Base-by-base conservation (phyloP, 2,329 filamentous ascomycete species). In the Arthrobotrys conoides region DNA sequence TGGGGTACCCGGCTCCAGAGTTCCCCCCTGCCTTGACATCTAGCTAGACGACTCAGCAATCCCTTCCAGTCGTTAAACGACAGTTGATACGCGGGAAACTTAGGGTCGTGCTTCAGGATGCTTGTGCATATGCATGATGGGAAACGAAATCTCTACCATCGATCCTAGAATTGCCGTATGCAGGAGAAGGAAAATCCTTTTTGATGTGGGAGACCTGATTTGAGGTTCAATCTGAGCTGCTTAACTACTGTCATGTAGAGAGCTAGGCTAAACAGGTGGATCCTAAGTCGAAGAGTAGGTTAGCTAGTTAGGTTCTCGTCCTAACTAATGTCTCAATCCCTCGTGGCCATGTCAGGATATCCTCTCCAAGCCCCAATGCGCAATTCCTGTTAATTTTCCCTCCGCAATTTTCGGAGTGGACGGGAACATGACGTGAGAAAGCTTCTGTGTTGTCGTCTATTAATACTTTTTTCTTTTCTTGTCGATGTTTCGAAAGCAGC, bases 291-390 rank as follows among this genome's bases (percentile, higher is more conserved):
- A 72, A 41, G 9, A 48, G 41, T 53, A 49, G 27, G 27, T 30
- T 30, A 30, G 3, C 6, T 30, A 30, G 27, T 6, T 30, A 3
- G 24, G 41, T 27, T 14, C 46, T 22, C 18, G 66, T 70, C 20
- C 33, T 65, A 59, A 64, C 57, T 18, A 46, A 76, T 76, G 72
- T 76, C 72, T 70, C 48, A 71, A 76, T 41, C 27, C 72, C 72
- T 76, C 72, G 72, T 76, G 72, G 72, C 27, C 38, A 49, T 41
- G 38, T 36, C 38, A 41, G 49, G 59, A 38, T 30, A 6, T 64
- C 46, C 22, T 57, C 16, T 41, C 38, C 55, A 66, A 76, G 57
- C 66, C 66, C 38, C 55, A 55, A 65, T 76, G 55, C 38, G 49
- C 33, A 9, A 53, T 48, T 63, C 55, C 71, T 69, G 53, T 9